These are phyloP conservation scores for Phylloboletellus chloephorus DNA, from an alignment of 1,284 basidiomycete genomes.

Conservation along the genomic window DNA sequence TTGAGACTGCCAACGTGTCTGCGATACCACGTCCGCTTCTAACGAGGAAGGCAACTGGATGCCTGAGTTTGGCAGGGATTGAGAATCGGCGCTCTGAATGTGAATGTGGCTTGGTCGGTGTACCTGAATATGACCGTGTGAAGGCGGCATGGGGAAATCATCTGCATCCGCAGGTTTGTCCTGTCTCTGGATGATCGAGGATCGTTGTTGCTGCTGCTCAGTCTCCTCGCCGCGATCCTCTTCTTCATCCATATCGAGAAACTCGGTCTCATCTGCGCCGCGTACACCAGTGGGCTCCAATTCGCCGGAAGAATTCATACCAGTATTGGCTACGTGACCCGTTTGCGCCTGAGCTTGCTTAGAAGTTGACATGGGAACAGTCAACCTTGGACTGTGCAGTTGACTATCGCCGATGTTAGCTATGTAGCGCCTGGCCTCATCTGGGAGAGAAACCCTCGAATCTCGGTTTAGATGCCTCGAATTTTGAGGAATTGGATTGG, in stretches of 20 bases:
- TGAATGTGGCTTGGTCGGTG: constrained; percentile 14
- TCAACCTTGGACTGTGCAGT: constrained; percentile 41
- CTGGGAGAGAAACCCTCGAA: constrained; percentile 63
- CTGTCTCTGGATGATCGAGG: constrained; percentile 15
- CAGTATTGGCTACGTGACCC: neutral
- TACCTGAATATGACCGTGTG: constrained; percentile 21
- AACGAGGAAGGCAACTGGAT: constrained; percentile 4
- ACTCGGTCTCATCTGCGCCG: constrained; percentile 30
- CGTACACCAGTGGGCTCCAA: constrained; percentile 3
- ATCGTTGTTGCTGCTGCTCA: constrained; percentile 20
- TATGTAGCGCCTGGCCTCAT: constrained; percentile 68
- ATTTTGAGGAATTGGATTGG: constrained; percentile 27
- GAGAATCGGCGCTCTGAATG: constrained; percentile 11
- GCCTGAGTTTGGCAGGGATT: constrained; percentile 7
- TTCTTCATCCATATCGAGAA: constrained; percentile 59
- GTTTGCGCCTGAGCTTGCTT: constrained; percentile 1
- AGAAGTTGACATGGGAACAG: neutral
- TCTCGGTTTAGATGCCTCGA: constrained; percentile 40
- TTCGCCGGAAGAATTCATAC: constrained; percentile 6
- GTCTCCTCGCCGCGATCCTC: constrained; percentile 31
- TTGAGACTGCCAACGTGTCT: constrained; percentile 22
- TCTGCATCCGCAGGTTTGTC: constrained; percentile 33
- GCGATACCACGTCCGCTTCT: constrained; percentile 14
- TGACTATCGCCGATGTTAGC: constrained; percentile 62
- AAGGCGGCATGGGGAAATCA: constrained; percentile 40